Conservation (phyloP, 2,329 filamentous ascomycete species). For the Zymoseptoria pseudotritici region DNA sequence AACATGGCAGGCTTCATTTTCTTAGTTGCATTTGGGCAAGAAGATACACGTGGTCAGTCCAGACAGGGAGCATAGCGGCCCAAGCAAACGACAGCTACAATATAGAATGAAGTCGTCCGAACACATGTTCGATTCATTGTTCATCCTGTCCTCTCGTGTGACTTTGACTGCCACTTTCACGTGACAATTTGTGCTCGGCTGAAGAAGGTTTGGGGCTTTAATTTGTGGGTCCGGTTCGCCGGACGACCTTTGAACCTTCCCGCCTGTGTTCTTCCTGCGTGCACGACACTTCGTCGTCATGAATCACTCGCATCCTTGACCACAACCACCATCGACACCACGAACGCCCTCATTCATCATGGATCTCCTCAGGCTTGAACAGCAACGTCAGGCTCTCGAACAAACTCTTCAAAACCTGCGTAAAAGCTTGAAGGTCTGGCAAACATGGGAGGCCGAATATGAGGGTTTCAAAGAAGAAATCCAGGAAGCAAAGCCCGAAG, state of each 20-base stretch:
- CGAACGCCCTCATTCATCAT: conserved; percentile 27
- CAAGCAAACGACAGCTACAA: not conserved
- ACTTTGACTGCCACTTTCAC: not conserved
- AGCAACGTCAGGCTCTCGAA: conserved; percentile 67
- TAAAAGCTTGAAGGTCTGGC: conserved; percentile 77
- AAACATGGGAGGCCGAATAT: conserved; percentile 85
- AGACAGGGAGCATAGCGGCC: not conserved
- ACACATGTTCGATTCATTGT: not conserved
- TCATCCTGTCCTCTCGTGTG: not conserved
- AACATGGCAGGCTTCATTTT: not conserved
- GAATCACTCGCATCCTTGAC: not conserved
- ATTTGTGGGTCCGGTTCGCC: not conserved
- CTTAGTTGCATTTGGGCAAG: not conserved
- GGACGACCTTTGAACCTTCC: not conserved
- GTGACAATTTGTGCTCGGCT: not conserved
- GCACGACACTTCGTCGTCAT: not conserved
- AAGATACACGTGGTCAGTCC: not conserved
- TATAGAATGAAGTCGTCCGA: not conserved
- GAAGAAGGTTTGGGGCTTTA: not conserved
- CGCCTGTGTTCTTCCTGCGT: conserved; percentile 3
- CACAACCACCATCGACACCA: conserved; percentile 28
- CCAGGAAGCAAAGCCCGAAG: conserved; percentile 41
- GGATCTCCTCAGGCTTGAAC: conserved; percentile 60
- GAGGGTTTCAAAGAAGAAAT: conserved; percentile 82
- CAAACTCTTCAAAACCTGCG: conserved; percentile 65